Base-by-base conservation (phyloP, 768 basidiomycete species). In the Grammothele lineata region DNA sequence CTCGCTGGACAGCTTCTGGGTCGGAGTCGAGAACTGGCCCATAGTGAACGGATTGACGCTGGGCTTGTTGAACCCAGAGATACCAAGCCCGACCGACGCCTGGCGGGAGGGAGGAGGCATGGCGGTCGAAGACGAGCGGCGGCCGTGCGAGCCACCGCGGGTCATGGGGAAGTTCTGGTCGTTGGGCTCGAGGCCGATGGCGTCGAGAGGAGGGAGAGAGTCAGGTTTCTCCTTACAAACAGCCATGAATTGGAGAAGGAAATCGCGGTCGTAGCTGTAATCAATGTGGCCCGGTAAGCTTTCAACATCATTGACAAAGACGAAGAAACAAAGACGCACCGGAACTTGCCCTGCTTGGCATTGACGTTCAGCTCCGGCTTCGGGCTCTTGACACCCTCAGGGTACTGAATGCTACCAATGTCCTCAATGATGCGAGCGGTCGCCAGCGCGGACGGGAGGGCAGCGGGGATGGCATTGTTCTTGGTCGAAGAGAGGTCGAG, bases 161-260 rank as follows among this genome's bases (percentile, higher is more conserved):
- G 67, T 65, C 66, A 85, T 76, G 4, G 59, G 53, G 60, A 74
- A 71, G 40, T 70, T 50, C n/a, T n/a, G n/a, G 58, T 84, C 79
- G 22, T 76, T 73, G 9, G 89, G 86, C 60, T 93, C 92, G 43
- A 97, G 80, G 45, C 95, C 95, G 58, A 98, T 85, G 9, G 86
- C 85, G 55, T 92, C 92, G 45, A 97, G 77, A 50, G 91, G 81
- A 33, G 92, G 92, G 22, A 97, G 83, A 45, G 78, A 75, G 44
- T 90, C 92, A 3, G 96, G 95, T 67, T 93, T 94, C 70, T 97
- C 95, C 66, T 83, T 89, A 76, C 96, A 99, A 50, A 95, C 69
- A 19, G 71, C 68, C 89, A 96, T 93, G 72, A 99, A 99, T 63
- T 99, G 95, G 49, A 99, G 69, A 21, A 99, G 77, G 81, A 99